Conservation (phyloP, 164 flowering plant genomes). For the Sextonia rubra region DNA sequence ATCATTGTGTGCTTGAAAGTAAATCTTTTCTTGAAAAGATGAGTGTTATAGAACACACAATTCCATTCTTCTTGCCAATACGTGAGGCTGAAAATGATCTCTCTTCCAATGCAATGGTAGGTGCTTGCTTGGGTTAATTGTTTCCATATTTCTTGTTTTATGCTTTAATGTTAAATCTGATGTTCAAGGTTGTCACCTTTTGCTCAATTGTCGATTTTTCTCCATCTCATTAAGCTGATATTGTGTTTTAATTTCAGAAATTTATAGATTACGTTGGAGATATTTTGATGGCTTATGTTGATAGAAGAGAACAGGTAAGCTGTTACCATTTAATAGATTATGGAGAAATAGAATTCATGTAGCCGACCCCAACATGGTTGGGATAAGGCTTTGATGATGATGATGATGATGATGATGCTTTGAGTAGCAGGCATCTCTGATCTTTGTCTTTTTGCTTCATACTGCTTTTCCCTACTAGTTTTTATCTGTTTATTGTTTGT, state of each 20-base stretch:
- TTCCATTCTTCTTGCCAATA: slow-evolving; percentile 91
- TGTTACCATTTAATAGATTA: not conserved
- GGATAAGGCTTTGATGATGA: too few relatives aligned
- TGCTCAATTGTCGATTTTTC: not conserved
- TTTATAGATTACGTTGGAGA: slow-evolving; percentile 94
- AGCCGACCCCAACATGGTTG: too few relatives aligned
- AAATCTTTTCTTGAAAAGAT: slow-evolving; percentile 97
- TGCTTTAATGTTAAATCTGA: not conserved
- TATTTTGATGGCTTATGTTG: slow-evolving; percentile 88
- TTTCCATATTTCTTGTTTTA: not conserved
- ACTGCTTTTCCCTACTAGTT: too few relatives aligned
- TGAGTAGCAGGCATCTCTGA: too few relatives aligned
- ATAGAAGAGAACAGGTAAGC: slow-evolving; percentile 91
- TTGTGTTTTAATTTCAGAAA: slow-evolving; percentile 47
- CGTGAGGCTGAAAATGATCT: slow-evolving; percentile 92
- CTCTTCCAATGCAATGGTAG: slow-evolving; percentile 88
- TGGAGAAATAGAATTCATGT: too few relatives aligned
- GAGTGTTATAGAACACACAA: slow-evolving; percentile 92
- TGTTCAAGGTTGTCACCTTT: not conserved
- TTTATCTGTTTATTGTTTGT: too few relatives aligned
- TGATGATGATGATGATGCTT: too few relatives aligned
- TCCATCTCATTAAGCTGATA: slow-evolving; percentile 2
- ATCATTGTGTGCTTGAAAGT: slow-evolving; percentile 93
- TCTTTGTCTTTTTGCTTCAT: too few relatives aligned
- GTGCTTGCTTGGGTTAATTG: not conserved